phyloP scores from a whole-genome alignment of 495 filamentous ascomycete genomes.

The Penicillium turbatum region DNA sequence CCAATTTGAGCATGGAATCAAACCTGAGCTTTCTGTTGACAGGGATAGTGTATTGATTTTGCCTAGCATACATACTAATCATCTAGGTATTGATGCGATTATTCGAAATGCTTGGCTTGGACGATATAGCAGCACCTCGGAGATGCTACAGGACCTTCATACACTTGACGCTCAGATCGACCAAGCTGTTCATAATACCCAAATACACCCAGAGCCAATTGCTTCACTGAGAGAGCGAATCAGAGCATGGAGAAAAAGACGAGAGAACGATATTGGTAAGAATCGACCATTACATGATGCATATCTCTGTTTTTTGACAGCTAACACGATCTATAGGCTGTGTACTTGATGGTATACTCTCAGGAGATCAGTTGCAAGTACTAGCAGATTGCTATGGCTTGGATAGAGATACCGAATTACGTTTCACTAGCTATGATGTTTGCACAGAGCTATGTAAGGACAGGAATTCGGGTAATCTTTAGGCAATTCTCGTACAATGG shows the following conservation, averaged over 20 bases:
- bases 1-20: slow-evolving; percentile 19
- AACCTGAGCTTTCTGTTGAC: slow-evolving; percentile 18
- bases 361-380: slow-evolving; percentile 17
- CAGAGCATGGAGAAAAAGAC: no score
- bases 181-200: no score
- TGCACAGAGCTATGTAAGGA: no score
- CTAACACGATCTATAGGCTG: slow-evolving; percentile 16
- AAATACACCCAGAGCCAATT: no score
- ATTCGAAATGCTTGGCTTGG: no score
- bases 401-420: slow-evolving; percentile 20
- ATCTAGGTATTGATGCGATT: no score
- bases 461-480: no score
- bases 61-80: slow-evolving; percentile 15
- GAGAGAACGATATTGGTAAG: slow-evolving; percentile 13
- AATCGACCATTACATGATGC: slow-evolving; percentile 3
- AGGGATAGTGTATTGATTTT: slow-evolving; percentile 15
- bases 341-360: slow-evolving; percentile 18
- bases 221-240: no score
- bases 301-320: slow-evolving; percentile 6
- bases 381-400: slow-evolving; percentile 22
- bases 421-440: background rate
- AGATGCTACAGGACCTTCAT: no score
- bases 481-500: no score
- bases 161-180: no score
- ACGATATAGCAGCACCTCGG: no score